Base-by-base conservation (phyloP, 148 eudicot species). In the Nepenthes gracilis region DNA sequence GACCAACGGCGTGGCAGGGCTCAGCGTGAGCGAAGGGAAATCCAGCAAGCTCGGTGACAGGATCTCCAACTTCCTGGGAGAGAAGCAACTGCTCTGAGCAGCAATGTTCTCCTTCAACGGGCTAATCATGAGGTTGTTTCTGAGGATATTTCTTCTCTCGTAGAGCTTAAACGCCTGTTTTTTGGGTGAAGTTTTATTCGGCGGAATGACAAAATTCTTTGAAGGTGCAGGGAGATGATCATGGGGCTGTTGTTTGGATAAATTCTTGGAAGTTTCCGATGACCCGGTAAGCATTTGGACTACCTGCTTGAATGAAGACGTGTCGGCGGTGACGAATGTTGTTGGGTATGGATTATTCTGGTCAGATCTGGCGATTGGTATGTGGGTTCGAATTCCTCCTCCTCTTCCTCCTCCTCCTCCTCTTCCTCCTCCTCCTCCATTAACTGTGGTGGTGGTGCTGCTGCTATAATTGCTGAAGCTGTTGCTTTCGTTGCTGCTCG, bases 201-300 rank as follows among this genome's bases (percentile, higher is more conserved):
- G 96, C 0, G 97, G 97, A n/a, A 81, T 77, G 47, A 77, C 55
- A 54, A 34, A 63, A 35, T 5, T 66, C 37, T 69, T 77, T 4
- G 70, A 52, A 1, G 70, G 37, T 2, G 58, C 74, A 2, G 66
- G 65, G 9, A 52, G 73, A 52, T 61, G 68, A 23, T 50, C 23
- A 4, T 52, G 59, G 48, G 14, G 55, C 56, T 10, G 50, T 15
- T 47, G 61, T 35, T 34, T 50, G 36, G 64, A 50, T 55, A 32
- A n/a, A 52, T 13, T 6, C 34, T 33, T 43, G 51, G 43, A 9
- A 33, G 52, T 34, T 0, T 11, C 6, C 13, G 90, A 54, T 37
- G 94, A 81, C n/a, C 97, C 97, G 40, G 97, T 92, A 10, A 92
- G 85, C 86, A 83, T 78, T 49, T 91, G 97, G 50, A 91, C 97